Conservation (phyloP, 1,284 basidiomycete genomes). For the Cutaneotrichosporon spelunceum region DNA sequence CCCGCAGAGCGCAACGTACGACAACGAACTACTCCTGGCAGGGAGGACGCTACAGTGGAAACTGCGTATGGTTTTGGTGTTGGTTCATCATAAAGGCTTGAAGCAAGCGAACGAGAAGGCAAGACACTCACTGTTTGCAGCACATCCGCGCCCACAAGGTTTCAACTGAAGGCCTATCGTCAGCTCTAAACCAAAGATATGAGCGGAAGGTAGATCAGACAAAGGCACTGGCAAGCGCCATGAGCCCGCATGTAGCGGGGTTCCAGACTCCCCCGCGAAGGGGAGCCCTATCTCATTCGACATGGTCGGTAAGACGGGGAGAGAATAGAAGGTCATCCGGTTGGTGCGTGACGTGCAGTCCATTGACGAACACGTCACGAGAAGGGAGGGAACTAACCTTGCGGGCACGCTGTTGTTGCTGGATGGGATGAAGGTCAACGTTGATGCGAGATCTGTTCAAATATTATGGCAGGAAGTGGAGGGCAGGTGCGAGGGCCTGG, state of each 20-base stretch:
- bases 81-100: slow-evolving; percentile 44
- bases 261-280: slow-evolving; percentile 51
- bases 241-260: slow-evolving; percentile 43
- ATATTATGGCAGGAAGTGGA: not conserved
- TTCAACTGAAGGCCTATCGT: slow-evolving; percentile 9
- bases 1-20: slow-evolving; percentile 28
- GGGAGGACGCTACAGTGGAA: slow-evolving; percentile 54
- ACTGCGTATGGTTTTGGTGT: slow-evolving; percentile 54
- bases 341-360: slow-evolving; percentile 9
- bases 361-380: slow-evolving; percentile 7
- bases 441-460: not conserved
- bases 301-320: slow-evolving; percentile 55
- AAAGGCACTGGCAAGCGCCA: slow-evolving; percentile 54
- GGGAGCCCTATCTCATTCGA: slow-evolving; percentile 52
- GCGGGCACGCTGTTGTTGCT: not conserved
- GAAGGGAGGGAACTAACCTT: slow-evolving; percentile 19
- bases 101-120: not conserved
- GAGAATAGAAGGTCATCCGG: slow-evolving; percentile 53
- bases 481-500: not conserved
- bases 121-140: slow-evolving; percentile 12
- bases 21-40: slow-evolving; percentile 48
- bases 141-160: not conserved
- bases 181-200: slow-evolving; percentile 10
- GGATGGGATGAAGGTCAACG: not conserved
- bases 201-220: slow-evolving; percentile 43